These are phyloP conservation scores for Stachybotrys elegans DNA, from an alignment of 2,329 filamentous ascomycete species.

Conservation along the genomic window DNA sequence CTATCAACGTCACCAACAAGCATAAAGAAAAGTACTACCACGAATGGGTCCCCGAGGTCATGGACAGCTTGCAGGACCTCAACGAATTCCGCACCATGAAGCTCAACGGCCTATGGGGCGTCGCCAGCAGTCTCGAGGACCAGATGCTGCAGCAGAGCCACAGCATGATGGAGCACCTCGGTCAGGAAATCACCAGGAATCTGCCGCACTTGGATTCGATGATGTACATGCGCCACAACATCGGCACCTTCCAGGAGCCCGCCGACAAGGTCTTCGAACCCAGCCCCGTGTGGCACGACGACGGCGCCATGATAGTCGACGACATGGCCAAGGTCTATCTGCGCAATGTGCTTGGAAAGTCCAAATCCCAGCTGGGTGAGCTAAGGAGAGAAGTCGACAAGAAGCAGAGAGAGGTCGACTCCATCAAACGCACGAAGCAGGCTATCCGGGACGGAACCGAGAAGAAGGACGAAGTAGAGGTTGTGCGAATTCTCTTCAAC, in stretches of 20 bases:
- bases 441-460: constrained; percentile 77
- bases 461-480: constrained; percentile 80
- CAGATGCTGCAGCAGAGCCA: constrained; percentile 70
- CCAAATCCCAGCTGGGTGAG: constrained; percentile 77
- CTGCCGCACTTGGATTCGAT: constrained; percentile 86
- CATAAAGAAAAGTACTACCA: constrained; percentile 97
- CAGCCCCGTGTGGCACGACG: constrained; percentile 95
- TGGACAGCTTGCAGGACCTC: constrained; percentile 90
- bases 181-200: constrained; percentile 81
- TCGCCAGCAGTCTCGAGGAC: constrained; percentile 75
- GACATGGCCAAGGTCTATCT: constrained; percentile 85
- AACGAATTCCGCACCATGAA: constrained; percentile 82
- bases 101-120: constrained; percentile 79
- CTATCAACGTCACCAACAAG: constrained; percentile 95
- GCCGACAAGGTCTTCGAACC: constrained; percentile 83
- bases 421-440: constrained; percentile 66
- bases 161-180: constrained; percentile 65
- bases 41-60: constrained; percentile 88
- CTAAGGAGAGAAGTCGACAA: constrained; percentile 78
- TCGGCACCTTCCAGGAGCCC: constrained; percentile 76
- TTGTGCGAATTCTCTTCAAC: constrained; percentile 77
- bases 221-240: constrained; percentile 97
- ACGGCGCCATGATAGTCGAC: constrained; percentile 79
- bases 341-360: constrained; percentile 87
- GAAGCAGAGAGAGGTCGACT: constrained; percentile 80